Evolutionary conservation across 1,284 basidiomycete genomes (phyloP).

Genomic region (Trichosporon sp.): DNA sequence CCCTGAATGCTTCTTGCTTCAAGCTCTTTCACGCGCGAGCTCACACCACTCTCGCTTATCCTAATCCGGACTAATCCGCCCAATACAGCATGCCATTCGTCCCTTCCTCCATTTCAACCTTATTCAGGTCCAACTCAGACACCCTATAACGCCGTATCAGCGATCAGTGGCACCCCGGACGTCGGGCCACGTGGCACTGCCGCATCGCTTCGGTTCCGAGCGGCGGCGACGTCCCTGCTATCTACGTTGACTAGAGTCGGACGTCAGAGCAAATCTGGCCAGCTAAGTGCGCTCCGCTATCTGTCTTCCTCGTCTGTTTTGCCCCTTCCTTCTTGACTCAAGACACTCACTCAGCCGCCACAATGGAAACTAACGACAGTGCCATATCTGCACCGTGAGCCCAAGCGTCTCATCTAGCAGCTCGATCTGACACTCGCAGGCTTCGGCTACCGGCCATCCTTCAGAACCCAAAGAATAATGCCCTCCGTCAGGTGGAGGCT

Average conservation of each 20-base stretch:
- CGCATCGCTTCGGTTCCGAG: background rate
- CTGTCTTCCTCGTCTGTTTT: background rate
- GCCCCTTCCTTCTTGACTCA: background rate
- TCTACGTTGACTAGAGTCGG: background rate
- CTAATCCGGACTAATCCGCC: background rate
- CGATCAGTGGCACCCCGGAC: background rate
- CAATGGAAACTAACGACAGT: conserved; percentile 1
- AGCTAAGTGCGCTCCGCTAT: too few relatives aligned
- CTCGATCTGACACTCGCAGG: conserved; percentile 30
- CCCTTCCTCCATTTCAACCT: conserved; percentile 7
- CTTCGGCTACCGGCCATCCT: conserved; percentile 54
- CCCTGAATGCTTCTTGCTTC: background rate
- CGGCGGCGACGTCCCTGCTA: background rate
- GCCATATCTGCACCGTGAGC: conserved; percentile 11
- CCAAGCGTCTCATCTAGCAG: background rate
- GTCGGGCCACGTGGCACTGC: background rate
- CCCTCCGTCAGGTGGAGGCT: conserved; percentile 47
- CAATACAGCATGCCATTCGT: background rate
- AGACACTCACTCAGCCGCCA: background rate
- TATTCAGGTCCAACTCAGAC: background rate
- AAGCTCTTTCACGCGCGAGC: background rate
- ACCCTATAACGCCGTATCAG: background rate
- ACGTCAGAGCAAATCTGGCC: conserved; percentile 6
- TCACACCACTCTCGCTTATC: background rate
- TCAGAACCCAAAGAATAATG: conserved; percentile 47